Evolutionary conservation across 805 yeast species (phyloP).

Genomic region (Ascoidea rubescens): DNA sequence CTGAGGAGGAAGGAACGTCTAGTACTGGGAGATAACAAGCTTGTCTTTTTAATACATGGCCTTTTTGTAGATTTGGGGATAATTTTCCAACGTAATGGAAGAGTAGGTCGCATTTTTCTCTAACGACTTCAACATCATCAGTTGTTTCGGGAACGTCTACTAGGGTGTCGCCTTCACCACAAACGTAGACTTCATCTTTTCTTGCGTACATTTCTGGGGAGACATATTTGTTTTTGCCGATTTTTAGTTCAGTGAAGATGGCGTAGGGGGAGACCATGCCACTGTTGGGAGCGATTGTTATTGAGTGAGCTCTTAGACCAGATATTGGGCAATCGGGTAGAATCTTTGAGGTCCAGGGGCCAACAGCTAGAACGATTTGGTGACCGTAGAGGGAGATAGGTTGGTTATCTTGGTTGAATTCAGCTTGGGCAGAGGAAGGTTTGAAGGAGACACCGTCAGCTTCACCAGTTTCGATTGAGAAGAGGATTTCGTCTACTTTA

Average conservation of each 20-base stretch:
- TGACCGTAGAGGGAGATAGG: constrained; percentile 45
- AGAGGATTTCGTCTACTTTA: constrained; percentile 56
- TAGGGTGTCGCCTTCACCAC: constrained; percentile 92
- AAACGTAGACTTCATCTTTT: constrained; percentile 88
- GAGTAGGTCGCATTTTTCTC: constrained; percentile 77
- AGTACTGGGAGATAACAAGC: constrained; percentile 94
- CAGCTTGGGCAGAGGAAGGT: constrained; percentile 24
- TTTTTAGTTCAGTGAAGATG: constrained; percentile 77
- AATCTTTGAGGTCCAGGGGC: constrained; percentile 93
- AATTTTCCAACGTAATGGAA: constrained; percentile 70
- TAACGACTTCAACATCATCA: constrained; percentile 81
- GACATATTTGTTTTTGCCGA: constrained; percentile 54
- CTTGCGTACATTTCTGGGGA: constrained; percentile 94
- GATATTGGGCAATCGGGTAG: constrained; percentile 89
- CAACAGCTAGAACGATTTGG: constrained; percentile 74
- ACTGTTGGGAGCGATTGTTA: constrained; percentile 71
- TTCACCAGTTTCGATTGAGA: constrained; percentile 46
- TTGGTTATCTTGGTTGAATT: constrained; percentile 19
- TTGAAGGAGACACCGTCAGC: constrained; percentile 61
- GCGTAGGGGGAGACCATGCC: constrained; percentile 83
- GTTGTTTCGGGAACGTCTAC: constrained; percentile 90
- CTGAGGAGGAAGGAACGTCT: constrained; percentile 83
- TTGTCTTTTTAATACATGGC: constrained; percentile 69
- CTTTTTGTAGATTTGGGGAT: constrained; percentile 54
- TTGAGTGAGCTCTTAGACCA: constrained; percentile 90